phyloP scores from a whole-genome alignment of 768 basidiomycete genomes.

The Tylopilus cervinicoccineus region DNA sequence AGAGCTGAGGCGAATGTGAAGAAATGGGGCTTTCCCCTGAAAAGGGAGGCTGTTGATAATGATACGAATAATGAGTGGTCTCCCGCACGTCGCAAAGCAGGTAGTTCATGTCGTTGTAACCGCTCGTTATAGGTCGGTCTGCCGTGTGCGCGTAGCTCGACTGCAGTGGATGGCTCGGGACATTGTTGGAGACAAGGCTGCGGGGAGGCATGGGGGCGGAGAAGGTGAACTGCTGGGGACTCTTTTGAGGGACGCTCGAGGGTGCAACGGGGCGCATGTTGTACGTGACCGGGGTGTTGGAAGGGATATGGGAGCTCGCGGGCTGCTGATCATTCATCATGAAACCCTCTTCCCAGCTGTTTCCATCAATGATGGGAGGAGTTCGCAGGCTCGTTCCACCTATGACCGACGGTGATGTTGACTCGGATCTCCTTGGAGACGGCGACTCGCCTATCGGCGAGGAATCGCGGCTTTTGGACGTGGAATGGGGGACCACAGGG shows the following conservation, averaged over 20 bases:
- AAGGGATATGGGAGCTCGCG: constrained; percentile 31
- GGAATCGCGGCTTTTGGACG: constrained; percentile 58
- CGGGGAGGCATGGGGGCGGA: constrained; percentile 41
- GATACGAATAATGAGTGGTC: constrained; percentile 46
- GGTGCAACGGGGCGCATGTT: constrained; percentile 42
- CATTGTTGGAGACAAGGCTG: constrained; percentile 37
- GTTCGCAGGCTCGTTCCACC: constrained; percentile 28
- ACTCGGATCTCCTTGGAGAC: constrained; percentile 38
- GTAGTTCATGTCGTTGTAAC: constrained; percentile 47
- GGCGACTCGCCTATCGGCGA: constrained; percentile 58
- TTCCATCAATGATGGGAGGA: constrained; percentile 46
- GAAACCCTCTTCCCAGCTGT: constrained; percentile 55
- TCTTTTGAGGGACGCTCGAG: constrained; percentile 44
- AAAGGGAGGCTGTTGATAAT: constrained; percentile 50
- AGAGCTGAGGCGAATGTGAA: constrained; percentile 41
- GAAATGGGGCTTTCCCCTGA: constrained; percentile 39
- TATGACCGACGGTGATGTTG: constrained; percentile 32
- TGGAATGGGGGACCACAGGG: constrained; percentile 30
- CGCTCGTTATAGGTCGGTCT: constrained; percentile 47
- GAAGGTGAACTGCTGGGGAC: constrained; percentile 43
- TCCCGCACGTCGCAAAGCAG: constrained; percentile 45
- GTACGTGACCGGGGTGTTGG: constrained; percentile 42
- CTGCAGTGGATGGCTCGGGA: constrained; percentile 36
- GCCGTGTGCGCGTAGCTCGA: constrained; percentile 45
- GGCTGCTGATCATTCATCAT: constrained; percentile 46